Conservation (phyloP, 2,329 filamentous ascomycete species). For the Graphilbum sp. region DNA sequence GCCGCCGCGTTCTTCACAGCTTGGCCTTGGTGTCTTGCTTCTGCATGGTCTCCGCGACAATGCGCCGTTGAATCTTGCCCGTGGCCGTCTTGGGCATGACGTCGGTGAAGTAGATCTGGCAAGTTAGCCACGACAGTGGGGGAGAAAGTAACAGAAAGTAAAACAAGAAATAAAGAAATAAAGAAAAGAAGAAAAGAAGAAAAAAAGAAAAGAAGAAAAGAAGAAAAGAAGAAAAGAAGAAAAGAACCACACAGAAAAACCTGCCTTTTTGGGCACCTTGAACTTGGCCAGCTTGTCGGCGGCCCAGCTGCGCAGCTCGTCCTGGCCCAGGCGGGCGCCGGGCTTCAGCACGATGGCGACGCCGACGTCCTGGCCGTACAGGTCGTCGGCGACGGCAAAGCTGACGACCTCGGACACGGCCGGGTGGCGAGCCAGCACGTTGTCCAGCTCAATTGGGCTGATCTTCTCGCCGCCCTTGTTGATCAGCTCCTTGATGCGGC, state of each 20-base stretch:
- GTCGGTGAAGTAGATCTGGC: constrained; percentile 64
- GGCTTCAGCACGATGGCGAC: constrained; percentile 61
- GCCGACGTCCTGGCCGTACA: constrained; percentile 70
- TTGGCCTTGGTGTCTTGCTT: constrained; percentile 46
- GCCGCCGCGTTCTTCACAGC: constrained; percentile 21
- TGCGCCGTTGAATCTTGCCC: constrained; percentile 71
- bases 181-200: no score
- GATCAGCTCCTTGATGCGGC: constrained; percentile 87
- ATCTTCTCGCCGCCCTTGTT: constrained; percentile 87
- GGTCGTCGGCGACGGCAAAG: constrained; percentile 67
- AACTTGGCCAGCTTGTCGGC: constrained; percentile 60
- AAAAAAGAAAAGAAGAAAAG: no score
- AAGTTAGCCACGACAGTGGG: no score
- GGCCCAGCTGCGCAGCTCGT: constrained; percentile 53
- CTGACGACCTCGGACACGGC: constrained; percentile 63
- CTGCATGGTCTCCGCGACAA: constrained; percentile 74
- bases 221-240: no score
- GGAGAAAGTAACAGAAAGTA: no score
- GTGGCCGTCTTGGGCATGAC: constrained; percentile 87
- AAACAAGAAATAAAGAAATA: no score
- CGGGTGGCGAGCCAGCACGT: constrained; percentile 58
- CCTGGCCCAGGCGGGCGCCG: constrained; percentile 35
- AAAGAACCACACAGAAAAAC: constrained; percentile 12
- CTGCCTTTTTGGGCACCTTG: constrained; percentile 69
- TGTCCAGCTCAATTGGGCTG: constrained; percentile 75